Evolutionary conservation across 805 yeast species (phyloP), one percentile per base, ranked within the genome.

Genomic region (Candida glaebosa): DNA sequence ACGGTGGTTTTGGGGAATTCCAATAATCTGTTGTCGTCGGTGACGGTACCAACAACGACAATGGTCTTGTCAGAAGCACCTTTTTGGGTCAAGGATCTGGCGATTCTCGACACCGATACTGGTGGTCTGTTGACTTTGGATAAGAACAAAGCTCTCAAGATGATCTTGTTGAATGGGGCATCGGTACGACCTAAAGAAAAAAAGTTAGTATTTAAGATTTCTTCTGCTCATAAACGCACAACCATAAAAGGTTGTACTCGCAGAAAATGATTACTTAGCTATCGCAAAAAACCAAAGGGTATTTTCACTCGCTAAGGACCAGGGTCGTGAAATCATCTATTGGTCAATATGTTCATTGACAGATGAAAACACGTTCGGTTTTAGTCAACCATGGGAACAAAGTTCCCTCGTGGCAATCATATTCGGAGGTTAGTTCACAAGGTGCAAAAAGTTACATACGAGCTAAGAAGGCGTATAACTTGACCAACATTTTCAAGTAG

Each of bases 51-150:
- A 60, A 91, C 96, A 78, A 93, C 96, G 60, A 93, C 99, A 61
- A 91, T 73, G 69, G 86, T 91, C 87, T 90, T 91, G 63, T 80
- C 79, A 57, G 87, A 77, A 71, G 96, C 81, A 75, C 87, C 96
- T 63, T 69, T 64, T 76, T 86, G 93, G 59, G 73, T 71, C 67
- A 87, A 75, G 65, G 91, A 90, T 72, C 84, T 82, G 66, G 85
- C 71, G 59, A 93, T 79, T 79, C 96, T 88, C 58, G 96, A 82
- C 58, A 88, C 82, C 61, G 98, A 91, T 53, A 93, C 99, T 54
- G 99, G 99, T 67, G 98, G 99, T 81, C 96, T 88, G 97, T 93
- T 93, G 74, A 83, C 78, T 91, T 93, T 93, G 58, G 98, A 91
- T 67, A 93, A 81, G 88, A 88, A 93, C 75, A 93, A 84, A 69